These are phyloP conservation scores for Aeschynomene evenia DNA, from an alignment of 306 rosid species.

Conservation along the genomic window DNA sequence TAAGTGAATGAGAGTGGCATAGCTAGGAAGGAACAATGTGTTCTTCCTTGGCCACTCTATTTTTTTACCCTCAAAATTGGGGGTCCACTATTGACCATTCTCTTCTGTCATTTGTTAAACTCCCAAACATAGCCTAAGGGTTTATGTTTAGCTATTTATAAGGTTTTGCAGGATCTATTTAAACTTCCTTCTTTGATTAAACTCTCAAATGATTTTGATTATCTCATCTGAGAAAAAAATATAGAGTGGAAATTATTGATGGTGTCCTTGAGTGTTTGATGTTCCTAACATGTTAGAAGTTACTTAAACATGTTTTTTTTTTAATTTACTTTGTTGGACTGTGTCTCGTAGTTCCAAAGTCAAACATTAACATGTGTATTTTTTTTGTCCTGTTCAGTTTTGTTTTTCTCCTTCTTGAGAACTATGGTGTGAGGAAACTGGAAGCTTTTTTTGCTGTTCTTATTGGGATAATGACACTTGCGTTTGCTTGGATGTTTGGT, in stretches of 20 bases:
- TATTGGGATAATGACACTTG: slow-evolving; percentile 76
- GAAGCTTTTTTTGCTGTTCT: slow-evolving; percentile 87
- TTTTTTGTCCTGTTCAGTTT: slow-evolving; percentile 55
- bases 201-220: not conserved
- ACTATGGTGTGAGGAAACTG: slow-evolving; percentile 88
- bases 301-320: not conserved
- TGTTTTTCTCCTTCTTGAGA: slow-evolving; percentile 87
- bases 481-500: slow-evolving; percentile 97
- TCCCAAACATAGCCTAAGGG: not conserved
- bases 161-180: not conserved
- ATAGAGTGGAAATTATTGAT: not conserved
- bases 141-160: not conserved
- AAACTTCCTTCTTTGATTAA: not conserved
- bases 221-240: no score
- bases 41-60: no score
- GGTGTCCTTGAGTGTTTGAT: not conserved
- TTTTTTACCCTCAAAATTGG: no score
- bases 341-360: not conserved
- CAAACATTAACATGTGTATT: not conserved
- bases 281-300: not conserved
- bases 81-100: no score
- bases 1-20: no score
- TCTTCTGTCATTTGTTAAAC: no score
- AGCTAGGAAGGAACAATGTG: no score
- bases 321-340: not conserved